Base-by-base conservation (phyloP, 164 flowering plant genomes). In the Piper betle region DNA sequence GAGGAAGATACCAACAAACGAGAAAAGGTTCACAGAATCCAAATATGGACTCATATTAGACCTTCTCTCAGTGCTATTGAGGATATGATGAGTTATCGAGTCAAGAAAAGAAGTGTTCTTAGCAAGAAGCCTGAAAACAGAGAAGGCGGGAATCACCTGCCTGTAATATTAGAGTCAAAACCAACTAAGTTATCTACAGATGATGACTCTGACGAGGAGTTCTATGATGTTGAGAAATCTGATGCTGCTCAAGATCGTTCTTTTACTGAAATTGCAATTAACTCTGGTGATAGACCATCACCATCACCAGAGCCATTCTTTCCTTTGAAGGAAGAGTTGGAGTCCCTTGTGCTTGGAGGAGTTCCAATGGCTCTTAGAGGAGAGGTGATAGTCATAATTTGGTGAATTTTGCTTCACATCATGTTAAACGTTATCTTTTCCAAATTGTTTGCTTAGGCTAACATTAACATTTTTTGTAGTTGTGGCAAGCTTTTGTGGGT, bases 401-500 rank as follows among this genome's bases (percentile, higher is more conserved):
- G 25, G 39, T 55, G 58, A 55, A 25, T 25, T 25, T 25, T 25
- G 33, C 33, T 25, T 25, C 33, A 2, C 33, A 2, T 25, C 33
- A 25, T 25, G 33, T 25, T 2, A 25, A 25, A 25, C 2, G 33
- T 25, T 25, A 10, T 46, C 12, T 46, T 6, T 8, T 46, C 50
- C 50, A 46, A 46, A 10, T 6, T 46, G 11, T 46, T 46, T 46
- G 15, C 12, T 6, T 46, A 8, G 15, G 15, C 15, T 10, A 46
- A 46, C 15, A 9, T 46, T 12, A 25, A 25, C 33, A 25, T 25
- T 25, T 25, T 57, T 71, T 66, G 57, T 85, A 93, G 99, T 78
- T 88, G 39, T 93, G 99, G 99, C 99, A 93, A 85, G 95, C 99
- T 37, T 90, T 94, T 77, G 99, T 81, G 68, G 99, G 97, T 73